Conservation (phyloP, 139 green algal genomes). For the Chlorella vulgaris region DNA sequence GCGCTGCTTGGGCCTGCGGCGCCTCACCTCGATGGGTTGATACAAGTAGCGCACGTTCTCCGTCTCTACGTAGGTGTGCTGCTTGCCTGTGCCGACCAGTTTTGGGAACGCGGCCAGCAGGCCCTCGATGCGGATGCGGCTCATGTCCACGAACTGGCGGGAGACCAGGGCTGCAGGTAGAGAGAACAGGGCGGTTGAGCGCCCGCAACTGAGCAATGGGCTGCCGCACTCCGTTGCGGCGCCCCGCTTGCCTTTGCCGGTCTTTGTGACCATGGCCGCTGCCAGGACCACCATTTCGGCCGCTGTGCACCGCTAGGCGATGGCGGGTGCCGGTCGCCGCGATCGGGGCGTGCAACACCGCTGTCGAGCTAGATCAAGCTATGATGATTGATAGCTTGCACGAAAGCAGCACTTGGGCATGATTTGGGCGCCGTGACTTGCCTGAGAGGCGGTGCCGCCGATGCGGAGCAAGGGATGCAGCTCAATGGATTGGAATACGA, state of each 20-base stretch:
- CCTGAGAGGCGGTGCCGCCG: too few relatives aligned
- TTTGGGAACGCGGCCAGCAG: constrained; percentile 99
- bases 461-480: too few relatives aligned
- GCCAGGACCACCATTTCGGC: constrained; percentile 92
- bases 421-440: too few relatives aligned
- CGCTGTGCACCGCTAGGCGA: background rate
- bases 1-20: too few relatives aligned
- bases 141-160: constrained; percentile 99
- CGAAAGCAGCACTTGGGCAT: too few relatives aligned
- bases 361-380: background rate
- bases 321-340: background rate
- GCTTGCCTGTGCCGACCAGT: constrained; percentile 93
- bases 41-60: constrained; percentile 99
- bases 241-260: constrained; percentile 82
- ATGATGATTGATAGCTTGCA: too few relatives aligned
- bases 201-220: background rate
- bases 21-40: constrained; percentile 94
- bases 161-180: constrained; percentile 90
- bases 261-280: constrained; percentile 89
- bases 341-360: background rate
- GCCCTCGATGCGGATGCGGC: constrained; percentile 96
- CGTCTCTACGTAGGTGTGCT: constrained; percentile 99
- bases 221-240: background rate
- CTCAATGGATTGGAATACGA: too few relatives aligned
- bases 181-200: background rate